Evolutionary conservation across 2,329 filamentous ascomycete species (phyloP).

Genomic region (Fusarium cicatricum): DNA sequence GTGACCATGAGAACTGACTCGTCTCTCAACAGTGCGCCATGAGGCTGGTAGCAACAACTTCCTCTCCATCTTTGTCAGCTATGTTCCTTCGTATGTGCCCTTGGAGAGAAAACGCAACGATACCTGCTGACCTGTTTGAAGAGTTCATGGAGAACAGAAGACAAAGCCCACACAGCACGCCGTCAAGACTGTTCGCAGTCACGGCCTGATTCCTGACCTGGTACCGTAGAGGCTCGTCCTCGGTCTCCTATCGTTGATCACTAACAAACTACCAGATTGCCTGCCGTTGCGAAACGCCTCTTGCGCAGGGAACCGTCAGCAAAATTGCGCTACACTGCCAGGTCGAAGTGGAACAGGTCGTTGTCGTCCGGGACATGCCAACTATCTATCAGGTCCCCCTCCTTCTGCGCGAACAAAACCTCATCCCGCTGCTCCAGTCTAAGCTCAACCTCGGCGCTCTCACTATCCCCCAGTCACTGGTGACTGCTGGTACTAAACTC

Average conservation of each 20-base stretch:
- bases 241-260: too few relatives aligned
- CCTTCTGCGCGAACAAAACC: conserved; percentile 81
- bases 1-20: too few relatives aligned
- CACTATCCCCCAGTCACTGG: conserved; percentile 58
- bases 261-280: conserved; percentile 69
- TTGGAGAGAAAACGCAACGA: background rate
- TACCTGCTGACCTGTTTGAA: background rate
- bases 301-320: conserved; percentile 76
- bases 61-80: conserved; percentile 86
- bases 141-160: conserved; percentile 75
- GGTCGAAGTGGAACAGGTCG: conserved; percentile 84
- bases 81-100: conserved; percentile 71
- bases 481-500: conserved; percentile 68
- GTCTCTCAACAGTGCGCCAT: conserved; percentile 50
- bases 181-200: conserved; percentile 82
- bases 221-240: conserved; percentile 46
- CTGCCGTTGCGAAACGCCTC: conserved; percentile 82
- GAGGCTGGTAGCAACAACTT: conserved; percentile 81
- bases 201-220: conserved; percentile 75
- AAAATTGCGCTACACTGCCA: conserved; percentile 93
- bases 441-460: conserved; percentile 72
- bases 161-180: conserved; percentile 96
- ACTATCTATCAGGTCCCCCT: conserved; percentile 94
- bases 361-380: conserved; percentile 87
- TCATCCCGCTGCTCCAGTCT: conserved; percentile 70